phyloP scores from a whole-genome alignment of 2,329 filamentous ascomycete species.

The Incumbomyces delicatus region DNA sequence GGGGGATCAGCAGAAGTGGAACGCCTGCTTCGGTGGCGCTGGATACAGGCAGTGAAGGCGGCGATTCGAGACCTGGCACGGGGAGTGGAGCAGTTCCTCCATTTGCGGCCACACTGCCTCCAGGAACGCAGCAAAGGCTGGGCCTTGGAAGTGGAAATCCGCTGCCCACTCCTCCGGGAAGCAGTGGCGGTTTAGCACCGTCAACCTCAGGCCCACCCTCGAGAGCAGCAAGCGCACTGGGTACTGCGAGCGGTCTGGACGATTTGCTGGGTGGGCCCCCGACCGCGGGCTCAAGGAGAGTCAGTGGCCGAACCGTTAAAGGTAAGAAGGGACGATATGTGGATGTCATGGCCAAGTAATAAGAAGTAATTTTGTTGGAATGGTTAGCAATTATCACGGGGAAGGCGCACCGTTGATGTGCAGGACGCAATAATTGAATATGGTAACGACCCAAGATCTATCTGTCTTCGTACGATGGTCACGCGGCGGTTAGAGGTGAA shows the following conservation, averaged over 20 bases:
- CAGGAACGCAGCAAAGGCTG: conserved; percentile 8
- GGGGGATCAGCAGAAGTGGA: background rate
- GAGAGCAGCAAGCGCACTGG: conserved; percentile 70
- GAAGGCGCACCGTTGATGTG: too few relatives aligned
- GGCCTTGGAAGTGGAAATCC: conserved; percentile 15
- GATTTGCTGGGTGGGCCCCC: conserved; percentile 71
- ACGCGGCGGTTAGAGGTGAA: too few relatives aligned
- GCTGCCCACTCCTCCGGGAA: conserved; percentile 23
- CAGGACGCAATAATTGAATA: too few relatives aligned
- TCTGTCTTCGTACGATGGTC: too few relatives aligned
- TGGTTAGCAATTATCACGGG: too few relatives aligned
- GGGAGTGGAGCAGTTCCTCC: background rate
- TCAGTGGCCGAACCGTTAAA: conserved; percentile 48
- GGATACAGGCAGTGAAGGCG: conserved; percentile 4
- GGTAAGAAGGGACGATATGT: conserved; percentile 81
- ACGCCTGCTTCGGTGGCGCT: background rate
- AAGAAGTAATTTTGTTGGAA: background rate
- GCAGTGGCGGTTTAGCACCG: conserved; percentile 25
- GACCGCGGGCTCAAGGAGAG: conserved; percentile 45
- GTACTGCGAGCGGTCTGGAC: conserved; percentile 88
- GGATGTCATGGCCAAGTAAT: conserved; percentile 77
- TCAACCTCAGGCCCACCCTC: conserved; percentile 46
- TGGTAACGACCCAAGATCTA: too few relatives aligned
- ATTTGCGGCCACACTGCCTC: conserved; percentile 5
- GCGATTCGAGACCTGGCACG: background rate